These are phyloP conservation scores for Podila epicladia DNA, from an alignment of 192 early-diverging fungal species.

Conservation along the genomic window DNA sequence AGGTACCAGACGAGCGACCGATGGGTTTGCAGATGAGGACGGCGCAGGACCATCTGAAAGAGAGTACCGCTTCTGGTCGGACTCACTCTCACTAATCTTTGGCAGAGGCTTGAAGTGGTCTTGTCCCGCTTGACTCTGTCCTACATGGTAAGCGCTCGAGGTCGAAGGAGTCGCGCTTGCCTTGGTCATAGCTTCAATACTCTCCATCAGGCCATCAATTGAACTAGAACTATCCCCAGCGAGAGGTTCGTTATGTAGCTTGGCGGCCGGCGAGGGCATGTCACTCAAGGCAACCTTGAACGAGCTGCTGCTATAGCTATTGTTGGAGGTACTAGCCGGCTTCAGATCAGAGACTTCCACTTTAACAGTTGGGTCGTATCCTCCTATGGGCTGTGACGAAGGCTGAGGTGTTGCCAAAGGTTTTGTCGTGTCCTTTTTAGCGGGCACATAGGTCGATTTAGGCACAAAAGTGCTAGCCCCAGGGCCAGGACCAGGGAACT, in stretches of 20 bases:
- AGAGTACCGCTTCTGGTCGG: constrained; percentile 31
- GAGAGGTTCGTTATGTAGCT: not conserved
- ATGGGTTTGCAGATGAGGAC: constrained; percentile 11
- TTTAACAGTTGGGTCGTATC: constrained; percentile 31
- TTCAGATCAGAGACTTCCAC: constrained; percentile 31
- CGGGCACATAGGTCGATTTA: constrained; percentile 25
- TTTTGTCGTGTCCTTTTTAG: constrained; percentile 32
- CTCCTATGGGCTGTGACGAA: not conserved
- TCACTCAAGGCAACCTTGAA: constrained; percentile 31
- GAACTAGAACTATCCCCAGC: constrained; percentile 32
- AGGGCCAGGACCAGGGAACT: not conserved
- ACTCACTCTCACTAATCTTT: constrained; percentile 11
- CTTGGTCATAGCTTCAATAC: constrained; percentile 40
- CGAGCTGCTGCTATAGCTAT: not conserved
- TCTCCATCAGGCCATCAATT: constrained; percentile 43
- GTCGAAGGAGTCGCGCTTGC: constrained; percentile 2
- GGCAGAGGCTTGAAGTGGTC: constrained; percentile 40
- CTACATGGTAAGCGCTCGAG: not conserved
- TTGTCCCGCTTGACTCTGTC: not conserved
- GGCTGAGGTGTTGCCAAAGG: constrained; percentile 1
- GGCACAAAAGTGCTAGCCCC: constrained; percentile 20
- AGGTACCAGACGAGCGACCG: constrained; percentile 18
- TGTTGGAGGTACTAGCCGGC: not conserved
- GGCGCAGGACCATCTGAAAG: constrained; percentile 29
- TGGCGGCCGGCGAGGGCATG: constrained; percentile 5